Evolutionary conservation across 78 protist genomes (phyloP).

Genomic region (Dictyostelium firmibasis): DNA sequence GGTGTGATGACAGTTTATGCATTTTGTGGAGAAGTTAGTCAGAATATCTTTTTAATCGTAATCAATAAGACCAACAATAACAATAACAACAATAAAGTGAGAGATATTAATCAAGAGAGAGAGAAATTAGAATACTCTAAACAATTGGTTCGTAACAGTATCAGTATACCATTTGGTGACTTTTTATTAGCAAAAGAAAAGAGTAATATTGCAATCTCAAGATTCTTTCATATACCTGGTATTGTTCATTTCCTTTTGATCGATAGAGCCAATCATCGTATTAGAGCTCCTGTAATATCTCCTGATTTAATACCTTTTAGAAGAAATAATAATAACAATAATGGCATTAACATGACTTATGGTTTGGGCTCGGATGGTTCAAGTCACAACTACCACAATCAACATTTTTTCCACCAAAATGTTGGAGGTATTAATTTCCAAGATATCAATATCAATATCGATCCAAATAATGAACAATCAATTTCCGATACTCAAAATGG

Average conservation of each 20-base stretch:
- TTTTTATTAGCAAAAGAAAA: slow-evolving; percentile 39
- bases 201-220: slow-evolving; percentile 5
- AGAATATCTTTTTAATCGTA: slow-evolving; percentile 20
- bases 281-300: slow-evolving; percentile 44
- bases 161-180: slow-evolving; percentile 8
- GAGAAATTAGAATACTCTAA: slow-evolving; percentile 38
- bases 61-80: background rate
- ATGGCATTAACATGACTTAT: background rate
- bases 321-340: background rate
- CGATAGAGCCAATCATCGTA: slow-evolving; percentile 55
- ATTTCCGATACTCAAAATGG: background rate
- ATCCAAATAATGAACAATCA: background rate
- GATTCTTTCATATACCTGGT: slow-evolving; percentile 71
- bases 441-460: no score
- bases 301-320: slow-evolving; percentile 15
- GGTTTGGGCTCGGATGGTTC: background rate
- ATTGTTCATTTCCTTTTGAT: slow-evolving; percentile 55
- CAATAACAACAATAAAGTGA: background rate
- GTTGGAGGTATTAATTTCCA: background rate
- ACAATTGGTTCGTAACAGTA: background rate
- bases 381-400: background rate
- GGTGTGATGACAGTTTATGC: background rate
- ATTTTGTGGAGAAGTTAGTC: slow-evolving; percentile 48
- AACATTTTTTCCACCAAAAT: no score
- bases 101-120: slow-evolving; percentile 5